Evolutionary conservation across 352 stramenopile species (phyloP).

Genomic region (Globisporangium middletonii): DNA sequence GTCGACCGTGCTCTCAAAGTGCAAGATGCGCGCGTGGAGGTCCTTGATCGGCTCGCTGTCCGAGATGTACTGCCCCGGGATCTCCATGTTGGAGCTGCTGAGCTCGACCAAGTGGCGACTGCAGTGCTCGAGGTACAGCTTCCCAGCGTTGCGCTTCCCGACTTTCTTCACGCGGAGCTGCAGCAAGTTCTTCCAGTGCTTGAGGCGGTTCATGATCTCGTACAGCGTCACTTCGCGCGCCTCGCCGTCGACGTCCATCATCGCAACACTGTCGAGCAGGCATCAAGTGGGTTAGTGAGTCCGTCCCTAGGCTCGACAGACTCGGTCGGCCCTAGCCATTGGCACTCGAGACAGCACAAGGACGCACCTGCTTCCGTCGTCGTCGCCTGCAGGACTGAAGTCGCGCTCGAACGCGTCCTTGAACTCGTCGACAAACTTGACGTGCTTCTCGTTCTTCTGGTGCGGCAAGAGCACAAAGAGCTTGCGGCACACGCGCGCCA

Average conservation of each 20-base stretch:
- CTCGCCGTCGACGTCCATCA: constrained; percentile 14
- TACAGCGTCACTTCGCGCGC: constrained; percentile 51
- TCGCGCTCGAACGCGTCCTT: constrained; percentile 83
- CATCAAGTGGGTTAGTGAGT: not conserved
- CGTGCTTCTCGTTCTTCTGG: constrained; percentile 86
- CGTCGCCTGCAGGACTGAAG: constrained; percentile 46
- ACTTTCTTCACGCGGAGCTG: constrained; percentile 78
- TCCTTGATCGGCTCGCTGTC: constrained; percentile 90
- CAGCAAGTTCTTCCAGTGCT: constrained; percentile 89
- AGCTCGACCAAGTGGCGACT: constrained; percentile 88
- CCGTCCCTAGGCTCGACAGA: not conserved
- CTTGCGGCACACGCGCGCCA: constrained; percentile 91
- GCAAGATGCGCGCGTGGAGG: constrained; percentile 85
- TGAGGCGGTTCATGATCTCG: constrained; percentile 86
- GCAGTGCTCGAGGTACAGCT: constrained; percentile 80
- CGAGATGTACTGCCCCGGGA: constrained; percentile 90
- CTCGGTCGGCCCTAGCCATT: no score
- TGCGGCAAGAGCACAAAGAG: constrained; percentile 84
- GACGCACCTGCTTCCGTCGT: constrained; percentile 16
- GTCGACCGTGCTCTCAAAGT: constrained; percentile 86
- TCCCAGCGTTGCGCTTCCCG: constrained; percentile 61
- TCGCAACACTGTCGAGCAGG: constrained; percentile 5
- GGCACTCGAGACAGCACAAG: not conserved
- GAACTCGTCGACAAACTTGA: constrained; percentile 85
- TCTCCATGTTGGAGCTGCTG: constrained; percentile 83